phyloP scores from a whole-genome alignment of 345 rosid genomes.

The Murraya paniculata region DNA sequence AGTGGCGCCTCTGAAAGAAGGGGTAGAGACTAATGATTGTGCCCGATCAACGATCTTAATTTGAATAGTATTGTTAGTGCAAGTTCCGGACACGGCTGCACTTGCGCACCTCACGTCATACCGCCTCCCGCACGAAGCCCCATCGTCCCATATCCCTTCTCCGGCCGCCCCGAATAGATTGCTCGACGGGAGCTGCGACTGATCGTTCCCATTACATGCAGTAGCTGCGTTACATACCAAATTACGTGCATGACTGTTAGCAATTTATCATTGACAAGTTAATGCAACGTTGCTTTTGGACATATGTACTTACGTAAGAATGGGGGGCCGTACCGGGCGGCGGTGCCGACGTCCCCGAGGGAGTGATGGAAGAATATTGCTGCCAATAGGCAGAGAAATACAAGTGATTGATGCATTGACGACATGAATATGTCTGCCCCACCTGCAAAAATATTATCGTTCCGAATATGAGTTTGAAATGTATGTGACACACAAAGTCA shows the following conservation, averaged over 20 bases:
- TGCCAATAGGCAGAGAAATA: background rate
- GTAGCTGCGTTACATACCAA: constrained; percentile 33
- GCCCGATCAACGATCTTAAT: constrained; percentile 48
- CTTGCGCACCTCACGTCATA: constrained; percentile 59
- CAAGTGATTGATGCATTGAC: background rate
- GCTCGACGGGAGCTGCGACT: constrained; percentile 44
- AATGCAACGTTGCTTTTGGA: too few relatives aligned
- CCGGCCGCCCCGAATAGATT: constrained; percentile 57
- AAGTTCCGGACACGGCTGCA: constrained; percentile 25
- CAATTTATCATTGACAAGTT: too few relatives aligned
- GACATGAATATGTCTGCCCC: background rate
- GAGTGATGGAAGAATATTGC: background rate
- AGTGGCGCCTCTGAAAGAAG: constrained; percentile 32
- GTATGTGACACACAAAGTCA: background rate
- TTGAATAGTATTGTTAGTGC: constrained; percentile 33
- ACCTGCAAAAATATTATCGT: background rate
- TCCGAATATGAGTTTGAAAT: too few relatives aligned
- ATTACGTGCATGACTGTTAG: too few relatives aligned
- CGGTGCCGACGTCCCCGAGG: constrained; percentile 42
- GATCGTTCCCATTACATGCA: constrained; percentile 45
- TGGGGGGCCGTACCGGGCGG: constrained; percentile 38
- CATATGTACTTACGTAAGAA: constrained; percentile 39
- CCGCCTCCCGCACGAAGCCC: constrained; percentile 55
- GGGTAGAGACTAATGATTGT: constrained; percentile 27
- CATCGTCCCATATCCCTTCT: constrained; percentile 66